Percentiles rank a stretch among this genome's conserved stretches.
These are phyloP conservation scores for Filosporella fistucella DNA, from an alignment of 495 filamentous ascomycete genomes.

Conservation along the genomic window DNA sequence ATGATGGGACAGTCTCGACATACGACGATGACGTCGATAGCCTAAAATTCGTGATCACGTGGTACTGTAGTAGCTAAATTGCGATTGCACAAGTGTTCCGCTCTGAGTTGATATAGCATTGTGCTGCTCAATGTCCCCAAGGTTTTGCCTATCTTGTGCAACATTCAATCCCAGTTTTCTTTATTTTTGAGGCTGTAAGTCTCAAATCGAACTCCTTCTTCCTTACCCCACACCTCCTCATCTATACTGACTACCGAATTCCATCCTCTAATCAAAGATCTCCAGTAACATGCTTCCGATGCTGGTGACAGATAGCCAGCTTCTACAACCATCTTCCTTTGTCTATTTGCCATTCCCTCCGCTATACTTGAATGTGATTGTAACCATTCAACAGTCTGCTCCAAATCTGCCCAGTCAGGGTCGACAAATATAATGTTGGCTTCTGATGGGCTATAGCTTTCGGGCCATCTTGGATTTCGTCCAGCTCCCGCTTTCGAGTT, in stretches of 20 bases:
- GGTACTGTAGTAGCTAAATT: no score
- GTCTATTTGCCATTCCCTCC: slow-evolving; percentile 42
- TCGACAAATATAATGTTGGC: slow-evolving; percentile 49
- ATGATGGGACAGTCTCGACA: no score
- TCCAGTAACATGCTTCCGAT: slow-evolving; percentile 51
- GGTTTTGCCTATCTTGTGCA: no score
- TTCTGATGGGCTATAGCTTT: slow-evolving; percentile 29
- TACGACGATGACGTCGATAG: no score
- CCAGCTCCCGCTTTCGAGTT: not conserved
- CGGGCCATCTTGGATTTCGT: slow-evolving; percentile 29
- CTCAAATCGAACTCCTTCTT: slow-evolving; percentile 18
- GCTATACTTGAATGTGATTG: slow-evolving; percentile 36
- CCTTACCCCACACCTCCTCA: slow-evolving; percentile 20
- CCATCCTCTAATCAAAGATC: slow-evolving; percentile 44
- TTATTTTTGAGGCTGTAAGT: slow-evolving; percentile 20
- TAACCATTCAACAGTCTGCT: slow-evolving; percentile 36
- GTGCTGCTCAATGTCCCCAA: no score
- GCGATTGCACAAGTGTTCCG: no score
- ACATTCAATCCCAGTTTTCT: slow-evolving; percentile 9
- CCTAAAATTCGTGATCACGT: no score
- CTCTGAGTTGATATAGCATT: no score
- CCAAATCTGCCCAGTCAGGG: slow-evolving; percentile 48
- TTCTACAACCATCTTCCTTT: slow-evolving; percentile 37
- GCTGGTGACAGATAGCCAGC: slow-evolving; percentile 44
- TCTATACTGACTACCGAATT: slow-evolving; percentile 27